Percentiles rank a stretch among this genome's conserved stretches.
Evolutionary conservation across 495 filamentous ascomycete species (phyloP).

Genomic region (Pseudomonodictys pantanalensis): DNA sequence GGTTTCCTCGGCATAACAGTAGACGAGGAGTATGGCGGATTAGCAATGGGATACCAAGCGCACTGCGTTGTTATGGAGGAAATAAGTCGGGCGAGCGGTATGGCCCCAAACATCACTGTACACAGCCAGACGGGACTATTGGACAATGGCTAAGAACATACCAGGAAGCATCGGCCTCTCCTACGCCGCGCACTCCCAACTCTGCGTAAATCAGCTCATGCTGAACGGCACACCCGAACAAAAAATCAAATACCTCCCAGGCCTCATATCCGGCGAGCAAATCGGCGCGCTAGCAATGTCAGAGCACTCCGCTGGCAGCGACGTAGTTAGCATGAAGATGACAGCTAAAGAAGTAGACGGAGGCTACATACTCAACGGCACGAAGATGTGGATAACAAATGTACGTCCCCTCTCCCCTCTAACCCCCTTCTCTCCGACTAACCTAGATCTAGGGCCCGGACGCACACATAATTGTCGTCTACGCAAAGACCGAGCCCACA

Average conservation of each 20-base stretch:
- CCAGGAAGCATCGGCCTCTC: constrained; percentile 82
- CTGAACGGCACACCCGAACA: constrained; percentile 80
- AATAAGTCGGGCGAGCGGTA: constrained; percentile 64
- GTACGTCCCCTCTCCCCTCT: constrained; percentile 42
- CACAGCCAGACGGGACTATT: not conserved
- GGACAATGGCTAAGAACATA: not conserved
- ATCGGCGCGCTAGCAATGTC: constrained; percentile 95
- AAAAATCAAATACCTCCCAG: constrained; percentile 76
- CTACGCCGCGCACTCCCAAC: constrained; percentile 93
- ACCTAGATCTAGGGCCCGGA: constrained; percentile 67
- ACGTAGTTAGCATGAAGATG: constrained; percentile 95
- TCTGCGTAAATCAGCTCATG: constrained; percentile 95
- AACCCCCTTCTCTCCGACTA: not conserved
- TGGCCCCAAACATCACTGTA: constrained; percentile 36
- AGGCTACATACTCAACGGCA: constrained; percentile 81
- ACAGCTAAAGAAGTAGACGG: constrained; percentile 75
- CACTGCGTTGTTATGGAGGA: constrained; percentile 98
- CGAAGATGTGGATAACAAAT: constrained; percentile 99
- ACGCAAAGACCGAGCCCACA: constrained; percentile 87
- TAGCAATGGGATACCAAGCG: constrained; percentile 94
- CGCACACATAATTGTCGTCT: constrained; percentile 83
- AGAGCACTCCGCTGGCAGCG: constrained; percentile 84
- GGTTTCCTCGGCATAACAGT: constrained; percentile 92
- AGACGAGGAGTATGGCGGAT: constrained; percentile 87
- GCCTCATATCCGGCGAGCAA: constrained; percentile 74